Conservation (phyloP, 2,329 filamentous ascomycete genomes). For the Helicocarpus griseus region DNA sequence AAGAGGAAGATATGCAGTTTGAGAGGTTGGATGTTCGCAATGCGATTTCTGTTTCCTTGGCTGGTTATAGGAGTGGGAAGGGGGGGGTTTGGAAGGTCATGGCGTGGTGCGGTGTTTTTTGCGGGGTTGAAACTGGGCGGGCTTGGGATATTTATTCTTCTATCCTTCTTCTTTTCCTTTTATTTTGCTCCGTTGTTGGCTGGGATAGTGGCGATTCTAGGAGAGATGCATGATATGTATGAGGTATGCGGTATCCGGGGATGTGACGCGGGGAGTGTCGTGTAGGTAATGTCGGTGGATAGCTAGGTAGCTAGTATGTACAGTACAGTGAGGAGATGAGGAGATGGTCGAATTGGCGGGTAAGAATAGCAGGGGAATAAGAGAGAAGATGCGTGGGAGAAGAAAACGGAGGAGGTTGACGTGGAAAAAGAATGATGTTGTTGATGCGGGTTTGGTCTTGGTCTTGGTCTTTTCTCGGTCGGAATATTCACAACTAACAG, state of each 20-base stretch:
- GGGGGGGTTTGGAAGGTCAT: slow-evolving; percentile 2
- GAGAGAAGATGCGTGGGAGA: not conserved
- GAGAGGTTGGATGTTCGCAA: too few species aligned
- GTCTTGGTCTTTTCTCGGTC: not conserved
- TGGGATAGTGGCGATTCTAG: not conserved
- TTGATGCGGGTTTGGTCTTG: not conserved
- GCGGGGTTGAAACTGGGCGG: not conserved
- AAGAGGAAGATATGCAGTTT: too few species aligned
- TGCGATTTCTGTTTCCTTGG: too few species aligned
- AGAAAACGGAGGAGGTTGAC: not conserved
- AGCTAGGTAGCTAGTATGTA: too few species aligned
- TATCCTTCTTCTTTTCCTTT: too few species aligned
- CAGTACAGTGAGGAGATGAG: too few species aligned
- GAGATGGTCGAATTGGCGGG: not conserved
- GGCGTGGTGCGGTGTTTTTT: not conserved
- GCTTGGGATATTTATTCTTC: too few species aligned
- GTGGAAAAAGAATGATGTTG: not conserved
- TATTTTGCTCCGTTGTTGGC: not conserved
- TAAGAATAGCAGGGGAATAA: not conserved
- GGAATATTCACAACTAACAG: not conserved
- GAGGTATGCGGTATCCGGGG: not conserved
- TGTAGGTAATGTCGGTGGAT: not conserved
- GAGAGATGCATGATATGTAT: not conserved
- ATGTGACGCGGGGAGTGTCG: not conserved
- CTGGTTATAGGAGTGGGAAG: too few species aligned